A percentile compares a stretch with the other conserved stretches of the same genome.
Evolutionary conservation across 495 filamentous ascomycete genomes (phyloP).

Genomic region (Tuber magnatum): DNA sequence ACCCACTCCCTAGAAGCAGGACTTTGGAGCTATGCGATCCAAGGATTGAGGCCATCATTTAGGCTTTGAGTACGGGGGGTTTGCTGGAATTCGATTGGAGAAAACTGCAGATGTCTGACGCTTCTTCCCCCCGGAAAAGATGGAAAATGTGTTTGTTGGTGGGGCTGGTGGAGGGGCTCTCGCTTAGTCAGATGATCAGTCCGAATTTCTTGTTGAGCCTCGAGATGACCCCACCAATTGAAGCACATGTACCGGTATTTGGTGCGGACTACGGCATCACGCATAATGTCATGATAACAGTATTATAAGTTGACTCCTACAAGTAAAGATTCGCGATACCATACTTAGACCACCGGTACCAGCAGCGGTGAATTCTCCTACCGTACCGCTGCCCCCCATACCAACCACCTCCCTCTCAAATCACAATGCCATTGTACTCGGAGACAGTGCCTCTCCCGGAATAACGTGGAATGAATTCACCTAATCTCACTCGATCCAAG

Average conservation of each 20-base stretch:
- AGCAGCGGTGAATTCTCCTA: no score
- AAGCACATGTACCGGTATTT: no score
- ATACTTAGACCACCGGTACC: no score
- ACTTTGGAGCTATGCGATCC: slow-evolving; percentile 45
- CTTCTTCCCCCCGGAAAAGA: not conserved
- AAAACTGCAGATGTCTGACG: not conserved
- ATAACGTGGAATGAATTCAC: not conserved
- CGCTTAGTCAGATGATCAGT: not conserved
- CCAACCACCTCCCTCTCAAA: no score
- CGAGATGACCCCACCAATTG: not conserved
- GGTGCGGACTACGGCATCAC: no score
- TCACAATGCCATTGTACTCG: no score
- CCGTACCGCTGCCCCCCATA: no score
- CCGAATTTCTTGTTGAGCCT: not conserved
- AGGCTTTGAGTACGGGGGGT: not conserved
- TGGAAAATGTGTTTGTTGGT: not conserved
- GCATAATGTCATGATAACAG: no score
- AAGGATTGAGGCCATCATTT: not conserved
- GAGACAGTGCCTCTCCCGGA: not conserved
- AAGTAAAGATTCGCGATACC: no score
- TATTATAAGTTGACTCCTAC: no score
- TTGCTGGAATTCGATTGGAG: not conserved
- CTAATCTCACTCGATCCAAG: not conserved
- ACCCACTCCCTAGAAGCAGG: slow-evolving; percentile 69
- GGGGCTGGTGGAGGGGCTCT: not conserved